Evolutionary conservation across 768 basidiomycete species (phyloP), one percentile per base, ranked within the genome.

Genomic region (Termitomyces sp.): DNA sequence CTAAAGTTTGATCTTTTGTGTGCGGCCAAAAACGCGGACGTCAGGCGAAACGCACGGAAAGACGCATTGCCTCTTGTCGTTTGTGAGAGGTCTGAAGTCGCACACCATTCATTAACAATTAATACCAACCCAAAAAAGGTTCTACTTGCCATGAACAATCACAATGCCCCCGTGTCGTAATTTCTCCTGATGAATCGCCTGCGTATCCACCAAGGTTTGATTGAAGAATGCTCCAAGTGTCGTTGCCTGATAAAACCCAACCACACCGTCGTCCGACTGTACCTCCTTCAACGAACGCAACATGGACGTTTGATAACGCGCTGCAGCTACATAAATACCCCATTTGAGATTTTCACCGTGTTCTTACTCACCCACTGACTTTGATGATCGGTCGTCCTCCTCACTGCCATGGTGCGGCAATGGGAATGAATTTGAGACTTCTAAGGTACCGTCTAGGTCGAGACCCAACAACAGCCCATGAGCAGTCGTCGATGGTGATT

Each of bases 191-290:
- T 93, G 90, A 61, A 90, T 81, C 46, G 87, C 88, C 68, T 91
- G 90, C 8, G 88, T 85, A 62, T 94, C 90, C 45, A 93, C 77
- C 47, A 93, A 68, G 8, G 81, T 78, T 67, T 91, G 90, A 65
- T 83, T 90, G 70, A 88, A 88, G 68, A 93, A 93, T 5, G 90
- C 88, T 42, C 91, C 91, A 38, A 92, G 78, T 9, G 85, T 83
- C 26, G 87, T 92, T 43, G 90, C 89, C 66, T 96, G 92, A 74
- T 98, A 98, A 70, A 96, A 93, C 38, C 95, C 95, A 53, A 97
- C 88, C 34, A 94, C 83, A 60, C 86, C 92, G 71, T 96, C 93
- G 64, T 95, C 93, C 37, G 86, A 84, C 64, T 90, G 88, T 53
- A 95, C 93, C 68, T 95, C 93, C 66, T 91, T 90, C 65, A 98